Evolutionary conservation across 164 flowering plant genomes (phyloP), one percentile per base, ranked within the genome.

Genomic region (Pachysandra terminalis): DNA sequence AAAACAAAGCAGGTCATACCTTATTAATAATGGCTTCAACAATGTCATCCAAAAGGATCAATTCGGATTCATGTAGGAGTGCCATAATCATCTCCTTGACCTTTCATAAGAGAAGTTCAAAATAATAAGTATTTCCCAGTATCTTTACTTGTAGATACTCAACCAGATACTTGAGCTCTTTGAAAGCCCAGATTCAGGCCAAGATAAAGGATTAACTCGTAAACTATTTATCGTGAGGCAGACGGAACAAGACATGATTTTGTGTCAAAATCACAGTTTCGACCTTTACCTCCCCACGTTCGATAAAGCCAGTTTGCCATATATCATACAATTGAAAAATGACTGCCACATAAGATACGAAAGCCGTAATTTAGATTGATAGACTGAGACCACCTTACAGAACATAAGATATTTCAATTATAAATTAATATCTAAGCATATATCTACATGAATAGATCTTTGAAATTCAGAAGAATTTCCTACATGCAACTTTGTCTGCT

Each of bases 71-170:
- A 2, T 68, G 52, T 9, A 81, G 72, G 52, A 79, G 67, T 22
- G 79, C 81, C 67, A 67, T 21, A n/a, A 79, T 58, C 84, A 79
- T 77, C 64, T 77, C 81, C 78, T 73, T 78, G 19, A 78, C 76
- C 84, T 81, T 57, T 22, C 19, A 48, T 19, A 26, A 22, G 1
- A 52, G n/a, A 57, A 55, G 14, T 10, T 49, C 56, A 51, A 40
- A 55, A 40, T 51, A 64, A 68, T 15, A 59, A 59, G n/a, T 17
- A 4, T 17, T 24, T 53, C 14, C 26, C 24, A 4, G 10, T 56
- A 19, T 2, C 7, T 26, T 55, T 17, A 28, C 6, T 56, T 56
- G 9, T 61, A 27, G 26, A 21, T 7, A 61, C 26, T 37, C 26
- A 40, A 35, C 45, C 45, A 10, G 45, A 40, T 40, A 40, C n/a